Base-by-base conservation (phyloP, 495 filamentous ascomycete species). In the Trypethelium eluteriae region DNA sequence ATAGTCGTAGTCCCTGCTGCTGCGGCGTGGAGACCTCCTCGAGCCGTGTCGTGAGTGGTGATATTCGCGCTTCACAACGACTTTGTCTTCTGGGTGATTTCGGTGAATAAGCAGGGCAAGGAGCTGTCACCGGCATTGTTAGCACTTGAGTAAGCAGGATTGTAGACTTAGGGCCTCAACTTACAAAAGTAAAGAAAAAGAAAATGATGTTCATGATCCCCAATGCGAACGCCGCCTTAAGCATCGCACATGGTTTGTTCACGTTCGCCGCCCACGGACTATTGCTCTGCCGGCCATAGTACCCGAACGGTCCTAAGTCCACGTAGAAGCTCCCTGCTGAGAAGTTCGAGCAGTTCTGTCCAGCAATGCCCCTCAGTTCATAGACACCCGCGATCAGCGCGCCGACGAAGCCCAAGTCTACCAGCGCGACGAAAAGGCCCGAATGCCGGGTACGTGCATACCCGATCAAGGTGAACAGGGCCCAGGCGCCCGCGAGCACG, bases 141-240 rank as follows among this genome's bases (percentile, higher is more conserved):
- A 66, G 63, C 35, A 39, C 0, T 0, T 2, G 18, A 2, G 11
- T 2, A 34, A 16, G 10, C 2, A 44, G 38, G 0, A 32, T 1
- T 62, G 39, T 32, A 16, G 36, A 49, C 2, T 36, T 1, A 2
- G 64, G 5, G 0, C 16, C 25, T 18, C 10, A 34, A 75, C 75
- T 72, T 72, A 76, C 75, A 64, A 75, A 75, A 36, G 91, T 93
- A 72, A 90, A 78, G 72, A 88, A 84, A 76, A 96, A 96, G 76
- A 93, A 90, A 39, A 95, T 77, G 63, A 78, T 79, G 71, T 94
- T 91, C 86, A 96, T 93, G 72, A 96, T 96, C 1, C 85, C 92
- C 67, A 96, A 83, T 2, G 90, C 92, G 69, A 89, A 96, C 68
- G 79, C 81, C 1, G 92, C 86, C 84, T 96, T 96, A 64, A 93